Conservation (phyloP, 2,329 filamentous ascomycete species). For the Colletotrichum sublineola region DNA sequence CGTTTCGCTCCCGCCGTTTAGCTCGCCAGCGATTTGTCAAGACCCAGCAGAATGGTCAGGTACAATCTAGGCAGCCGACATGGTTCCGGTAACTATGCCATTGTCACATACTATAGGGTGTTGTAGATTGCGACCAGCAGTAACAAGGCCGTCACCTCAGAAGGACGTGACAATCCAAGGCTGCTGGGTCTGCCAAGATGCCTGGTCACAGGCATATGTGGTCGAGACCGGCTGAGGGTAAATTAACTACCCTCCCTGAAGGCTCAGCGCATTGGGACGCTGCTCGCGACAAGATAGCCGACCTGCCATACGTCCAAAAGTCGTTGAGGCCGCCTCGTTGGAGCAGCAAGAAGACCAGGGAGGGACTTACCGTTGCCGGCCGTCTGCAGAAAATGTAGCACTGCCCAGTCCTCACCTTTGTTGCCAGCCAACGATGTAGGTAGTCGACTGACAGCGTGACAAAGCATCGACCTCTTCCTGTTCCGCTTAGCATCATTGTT, state of each 20-base stretch:
- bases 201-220: not conserved
- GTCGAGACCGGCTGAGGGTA: constrained; percentile 17
- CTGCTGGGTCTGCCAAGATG: not conserved
- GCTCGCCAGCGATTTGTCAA: constrained; percentile 1
- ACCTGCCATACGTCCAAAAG: too few relatives aligned
- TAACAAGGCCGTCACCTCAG: not conserved
- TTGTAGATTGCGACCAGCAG: not conserved
- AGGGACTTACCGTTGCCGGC: not conserved
- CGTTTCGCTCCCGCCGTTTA: constrained; percentile 11
- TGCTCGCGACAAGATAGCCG: too few relatives aligned
- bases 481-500: not conserved
- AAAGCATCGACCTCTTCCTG: not conserved
- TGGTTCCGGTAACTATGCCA: not conserved
- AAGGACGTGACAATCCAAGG: constrained; percentile 1
- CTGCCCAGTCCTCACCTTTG: not conserved
- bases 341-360: not conserved
- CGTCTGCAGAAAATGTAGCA: not conserved
- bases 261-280: too few relatives aligned
- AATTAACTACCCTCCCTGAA: constrained; percentile 5
- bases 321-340: too few relatives aligned
- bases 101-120: not conserved
- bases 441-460: not conserved
- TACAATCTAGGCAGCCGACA: not conserved
- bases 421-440: not conserved
- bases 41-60: not conserved